Evolutionary conservation across 805 yeast genomes (phyloP), one percentile per base, ranked within the genome.

Genomic region (Hanseniaspora lindneri): DNA sequence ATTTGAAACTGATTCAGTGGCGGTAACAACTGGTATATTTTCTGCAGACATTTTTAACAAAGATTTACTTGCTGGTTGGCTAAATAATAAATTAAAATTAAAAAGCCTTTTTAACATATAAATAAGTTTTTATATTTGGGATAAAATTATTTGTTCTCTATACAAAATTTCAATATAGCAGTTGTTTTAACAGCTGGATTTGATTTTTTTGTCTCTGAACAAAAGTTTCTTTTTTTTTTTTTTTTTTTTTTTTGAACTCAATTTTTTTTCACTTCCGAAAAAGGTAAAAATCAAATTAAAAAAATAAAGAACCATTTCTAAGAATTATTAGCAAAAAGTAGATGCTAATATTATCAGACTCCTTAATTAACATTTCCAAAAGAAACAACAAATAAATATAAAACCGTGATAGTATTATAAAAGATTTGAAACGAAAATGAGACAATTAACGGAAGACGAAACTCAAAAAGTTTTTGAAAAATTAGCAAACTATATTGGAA

Each of bases 381-480:
- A 9, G 30, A 9, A 9, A 9, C 30, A 13, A 27, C 13, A 9
- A 9, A 13, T 9, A 27, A 27, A 27, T 27, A 27, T 27, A 13
- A 27, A 13, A 13, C 9, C 11, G 11, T 9, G 13, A 27, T 9
- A 27, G 30, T 27, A 27, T 27, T 19, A 36, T 21, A 36, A 40
- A 17, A 40, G n/a, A n/a, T 11, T n/a, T 35, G 16, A 4, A 24
- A 17, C 29, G 20, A 59, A 16, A 32, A 89, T 89, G 98, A 82
- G 98, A 73, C 85, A 87, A 44, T 74, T 89, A 55, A 89, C 97
- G 55, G 98, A 89, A 63, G 96, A 87, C 64, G 98, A 92, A 64
- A 89, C 98, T 37, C 86, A 83, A 64, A 89, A 82, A 16, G 95
- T 92, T 36, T 89, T 92, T 64, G 97, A 92, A 62, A 92, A 92